Conservation (phyloP, 164 flowering plant species). For the Euptelea pleiosperma region DNA sequence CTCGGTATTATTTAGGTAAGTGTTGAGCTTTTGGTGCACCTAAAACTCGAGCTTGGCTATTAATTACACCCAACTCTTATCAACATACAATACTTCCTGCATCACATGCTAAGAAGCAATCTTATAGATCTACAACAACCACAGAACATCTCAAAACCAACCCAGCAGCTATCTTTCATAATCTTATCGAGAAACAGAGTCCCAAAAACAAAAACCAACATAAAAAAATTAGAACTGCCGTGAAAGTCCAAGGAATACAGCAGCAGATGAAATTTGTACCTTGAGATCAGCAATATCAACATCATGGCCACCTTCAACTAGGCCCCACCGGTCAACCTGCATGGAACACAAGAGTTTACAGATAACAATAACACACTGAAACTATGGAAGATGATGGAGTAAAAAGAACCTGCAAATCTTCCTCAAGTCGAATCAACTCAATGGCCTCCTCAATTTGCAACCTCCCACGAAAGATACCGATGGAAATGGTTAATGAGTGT, state of each 20-base stretch:
- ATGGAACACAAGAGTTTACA: neutral
- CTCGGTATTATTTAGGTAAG: neutral
- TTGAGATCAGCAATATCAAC: slow-evolving; percentile 87
- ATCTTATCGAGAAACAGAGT: neutral
- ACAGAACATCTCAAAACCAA: neutral
- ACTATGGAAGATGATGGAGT: neutral
- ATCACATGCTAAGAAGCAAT: neutral
- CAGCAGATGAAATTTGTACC: slow-evolving; percentile 83
- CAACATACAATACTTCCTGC: neutral
- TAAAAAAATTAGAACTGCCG: slow-evolving; percentile 27
- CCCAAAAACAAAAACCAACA: neutral
- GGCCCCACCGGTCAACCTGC: slow-evolving; percentile 90
- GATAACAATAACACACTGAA: neutral
- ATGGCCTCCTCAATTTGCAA: slow-evolving; percentile 81
- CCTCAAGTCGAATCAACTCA: slow-evolving; percentile 86
- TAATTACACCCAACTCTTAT: neutral
- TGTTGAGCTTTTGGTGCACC: neutral
- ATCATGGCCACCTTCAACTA: slow-evolving; percentile 99
- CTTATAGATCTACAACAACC: slow-evolving; percentile 1
- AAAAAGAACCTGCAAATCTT: slow-evolving; percentile 76
- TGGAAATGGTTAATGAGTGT: slow-evolving; percentile 73
- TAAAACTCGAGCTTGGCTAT: neutral
- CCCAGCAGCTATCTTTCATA: neutral
- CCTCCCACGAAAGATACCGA: slow-evolving; percentile 67
- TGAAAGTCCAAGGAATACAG: slow-evolving; percentile 77